Evolutionary conservation across 2,329 filamentous ascomycete species (phyloP).

Genomic region (Arthrobotrys entomopaga): DNA sequence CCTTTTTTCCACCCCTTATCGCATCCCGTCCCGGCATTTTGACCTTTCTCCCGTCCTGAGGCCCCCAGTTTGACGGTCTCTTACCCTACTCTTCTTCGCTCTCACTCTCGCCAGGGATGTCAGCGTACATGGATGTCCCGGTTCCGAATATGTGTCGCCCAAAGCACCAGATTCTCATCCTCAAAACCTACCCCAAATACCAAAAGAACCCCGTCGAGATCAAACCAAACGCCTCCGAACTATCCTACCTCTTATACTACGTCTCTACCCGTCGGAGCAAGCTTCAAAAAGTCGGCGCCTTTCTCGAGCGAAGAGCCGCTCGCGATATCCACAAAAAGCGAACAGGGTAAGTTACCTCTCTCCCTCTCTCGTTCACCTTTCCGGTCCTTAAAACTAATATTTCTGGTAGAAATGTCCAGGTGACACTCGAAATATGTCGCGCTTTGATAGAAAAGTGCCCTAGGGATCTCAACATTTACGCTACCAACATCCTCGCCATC

Average conservation of each 20-base stretch:
- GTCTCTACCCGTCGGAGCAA: conserved; percentile 93
- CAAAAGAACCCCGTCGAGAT: conserved; percentile 92
- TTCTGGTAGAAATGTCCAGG: conserved; percentile 80
- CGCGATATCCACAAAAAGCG: conserved; percentile 89
- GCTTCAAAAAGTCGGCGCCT: conserved; percentile 93
- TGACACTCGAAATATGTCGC: conserved; percentile 90
- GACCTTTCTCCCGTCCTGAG: too few relatives aligned
- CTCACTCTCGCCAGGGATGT: conserved; percentile 31
- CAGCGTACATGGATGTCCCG: conserved; percentile 53
- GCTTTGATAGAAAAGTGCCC: conserved; percentile 93
- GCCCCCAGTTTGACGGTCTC: too few relatives aligned
- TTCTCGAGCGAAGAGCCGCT: conserved; percentile 92
- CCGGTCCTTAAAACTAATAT: conserved; percentile 14
- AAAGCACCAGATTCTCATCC: conserved; percentile 94
- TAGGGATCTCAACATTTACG: conserved; percentile 89
- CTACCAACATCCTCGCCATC: conserved; percentile 83
- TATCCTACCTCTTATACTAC: conserved; percentile 97
- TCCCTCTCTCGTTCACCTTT: conserved; percentile 2
- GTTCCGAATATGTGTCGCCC: conserved; percentile 68
- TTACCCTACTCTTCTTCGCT: background rate
- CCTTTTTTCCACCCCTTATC: too few relatives aligned
- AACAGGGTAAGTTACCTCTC: conserved; percentile 76
- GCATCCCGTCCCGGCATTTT: too few relatives aligned
- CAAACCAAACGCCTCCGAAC: conserved; percentile 94
- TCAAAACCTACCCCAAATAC: conserved; percentile 95